A percentile compares a stretch with the other conserved stretches of the same genome.
Conservation (phyloP, 2,329 filamentous ascomycete species). For the Byssothecium circinans region DNA sequence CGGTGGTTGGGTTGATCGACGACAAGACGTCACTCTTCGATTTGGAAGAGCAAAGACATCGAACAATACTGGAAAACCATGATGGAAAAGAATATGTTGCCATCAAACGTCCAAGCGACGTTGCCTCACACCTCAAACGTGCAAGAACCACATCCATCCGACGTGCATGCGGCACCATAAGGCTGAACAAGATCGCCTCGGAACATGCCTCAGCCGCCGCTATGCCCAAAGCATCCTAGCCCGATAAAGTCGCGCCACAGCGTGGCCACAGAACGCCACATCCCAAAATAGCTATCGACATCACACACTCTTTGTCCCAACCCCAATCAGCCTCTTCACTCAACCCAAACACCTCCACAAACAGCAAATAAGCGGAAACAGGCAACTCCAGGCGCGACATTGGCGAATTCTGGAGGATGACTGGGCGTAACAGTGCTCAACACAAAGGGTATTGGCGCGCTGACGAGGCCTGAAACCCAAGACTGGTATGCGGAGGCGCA, state of each 20-base stretch:
- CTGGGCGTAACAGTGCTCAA: background rate
- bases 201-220: background rate
- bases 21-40: background rate
- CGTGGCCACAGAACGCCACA: background rate
- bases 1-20: background rate
- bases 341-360: slow-evolving; percentile 3
- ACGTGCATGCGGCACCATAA: background rate
- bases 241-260: background rate
- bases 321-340: background rate
- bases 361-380: background rate
- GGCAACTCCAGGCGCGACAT: background rate
- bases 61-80: no score
- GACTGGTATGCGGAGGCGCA: slow-evolving; percentile 21
- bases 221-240: background rate
- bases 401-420: slow-evolving; percentile 15
- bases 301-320: slow-evolving; percentile 1
- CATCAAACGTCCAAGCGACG: background rate
- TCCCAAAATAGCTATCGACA: slow-evolving; percentile 4
- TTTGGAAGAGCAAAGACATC: no score
- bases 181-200: slow-evolving; percentile 6
- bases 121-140: background rate
- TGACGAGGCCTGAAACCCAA: slow-evolving; percentile 42
- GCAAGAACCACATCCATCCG: background rate
- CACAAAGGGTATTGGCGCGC: no score
- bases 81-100: no score